A percentile compares a stretch with the other conserved stretches of the same genome.
Conservation (phyloP, 441 rosid species). For the Theobroma grandiflorum region DNA sequence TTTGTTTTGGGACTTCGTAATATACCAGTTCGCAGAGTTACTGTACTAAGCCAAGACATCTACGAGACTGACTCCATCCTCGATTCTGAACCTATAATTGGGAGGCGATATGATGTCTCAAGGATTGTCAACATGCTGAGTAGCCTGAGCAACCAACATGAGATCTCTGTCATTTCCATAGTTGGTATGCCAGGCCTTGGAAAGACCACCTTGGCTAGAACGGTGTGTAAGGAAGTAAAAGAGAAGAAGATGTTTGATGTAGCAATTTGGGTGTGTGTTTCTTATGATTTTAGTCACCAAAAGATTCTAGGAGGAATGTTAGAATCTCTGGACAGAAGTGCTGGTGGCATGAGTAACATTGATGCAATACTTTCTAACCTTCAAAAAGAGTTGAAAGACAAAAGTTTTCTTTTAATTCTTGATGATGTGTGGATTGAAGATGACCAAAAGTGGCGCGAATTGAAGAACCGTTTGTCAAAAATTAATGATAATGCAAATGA, state of each 20-base stretch:
- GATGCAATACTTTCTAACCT: background rate
- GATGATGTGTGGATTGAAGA: no score
- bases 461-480: conserved; percentile 4
- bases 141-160: background rate
- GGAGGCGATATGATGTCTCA: background rate
- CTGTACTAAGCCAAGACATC: background rate
- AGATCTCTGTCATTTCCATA: background rate
- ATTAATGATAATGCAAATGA: background rate
- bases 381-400: background rate
- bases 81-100: background rate
- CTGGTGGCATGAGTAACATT: background rate
- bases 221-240: background rate
- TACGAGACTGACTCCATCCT: background rate
- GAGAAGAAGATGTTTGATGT: background rate
- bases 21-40: background rate
- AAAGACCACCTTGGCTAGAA: background rate
- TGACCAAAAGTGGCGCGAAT: conserved; percentile 4
- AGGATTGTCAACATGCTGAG: background rate
- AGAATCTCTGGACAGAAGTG: background rate
- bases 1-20: background rate
- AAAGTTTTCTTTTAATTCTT: background rate
- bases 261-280: background rate
- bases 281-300: background rate
- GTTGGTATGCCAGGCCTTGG: background rate
- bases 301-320: background rate